Evolutionary conservation across 495 filamentous ascomycete genomes (phyloP).

Genomic region (Penicillium verhagenii): DNA sequence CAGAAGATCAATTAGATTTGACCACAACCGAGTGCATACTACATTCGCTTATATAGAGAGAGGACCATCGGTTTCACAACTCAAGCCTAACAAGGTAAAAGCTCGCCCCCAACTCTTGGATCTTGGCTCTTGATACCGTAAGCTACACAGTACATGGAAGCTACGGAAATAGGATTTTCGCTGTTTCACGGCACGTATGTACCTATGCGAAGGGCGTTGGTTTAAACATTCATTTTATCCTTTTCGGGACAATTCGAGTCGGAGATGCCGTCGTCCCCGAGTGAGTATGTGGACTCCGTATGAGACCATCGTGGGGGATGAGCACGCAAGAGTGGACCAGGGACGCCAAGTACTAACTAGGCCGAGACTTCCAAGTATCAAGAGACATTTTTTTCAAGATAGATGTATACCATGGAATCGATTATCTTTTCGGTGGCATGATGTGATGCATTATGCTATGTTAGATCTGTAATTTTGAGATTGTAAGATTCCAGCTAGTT

Average conservation of each 20-base stretch:
- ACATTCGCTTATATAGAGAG: too few species aligned
- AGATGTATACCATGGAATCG: not conserved
- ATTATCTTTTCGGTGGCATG: too few species aligned
- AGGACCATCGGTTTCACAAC: not conserved
- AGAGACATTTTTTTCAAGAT: not conserved
- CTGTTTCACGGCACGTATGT: too few species aligned
- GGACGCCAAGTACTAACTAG: not conserved
- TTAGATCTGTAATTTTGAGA: too few species aligned
- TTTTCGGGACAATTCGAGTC: not conserved
- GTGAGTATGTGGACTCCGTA: slow-evolving; percentile 7
- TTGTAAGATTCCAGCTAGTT: too few species aligned
- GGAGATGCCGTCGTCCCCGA: not conserved
- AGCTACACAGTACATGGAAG: not conserved
- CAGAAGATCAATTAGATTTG: too few species aligned
- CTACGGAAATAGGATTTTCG: not conserved
- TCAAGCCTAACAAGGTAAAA: not conserved
- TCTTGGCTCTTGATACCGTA: too few species aligned
- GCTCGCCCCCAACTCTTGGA: not conserved
- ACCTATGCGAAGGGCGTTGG: not conserved
- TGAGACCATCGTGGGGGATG: slow-evolving; percentile 22
- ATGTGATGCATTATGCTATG: too few species aligned
- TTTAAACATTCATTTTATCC: not conserved
- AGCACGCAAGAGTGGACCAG: slow-evolving; percentile 22
- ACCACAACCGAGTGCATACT: too few species aligned
- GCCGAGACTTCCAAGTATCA: not conserved